Base-by-base conservation (phyloP, 306 rosid genomes). In the Gastrolobium bilobum region DNA sequence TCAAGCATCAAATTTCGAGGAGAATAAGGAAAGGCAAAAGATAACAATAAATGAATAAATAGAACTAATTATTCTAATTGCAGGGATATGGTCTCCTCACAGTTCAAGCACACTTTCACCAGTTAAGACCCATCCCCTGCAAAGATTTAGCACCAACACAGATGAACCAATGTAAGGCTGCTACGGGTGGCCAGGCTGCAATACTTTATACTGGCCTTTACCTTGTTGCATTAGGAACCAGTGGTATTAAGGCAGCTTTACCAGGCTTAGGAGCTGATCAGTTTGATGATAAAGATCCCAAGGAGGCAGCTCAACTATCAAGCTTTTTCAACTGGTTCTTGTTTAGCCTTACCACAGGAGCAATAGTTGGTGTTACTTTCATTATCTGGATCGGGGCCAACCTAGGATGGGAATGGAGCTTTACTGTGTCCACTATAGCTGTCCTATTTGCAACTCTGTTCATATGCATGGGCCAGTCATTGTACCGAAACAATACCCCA, bases 241-340 rank as follows among this genome's bases (percentile, higher is more conserved):
- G 97, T 53, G 96, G 98, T 4, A 52, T 94, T 62, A 94, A 91
- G 74, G 88, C 91, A 2, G 92, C 95, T 29, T 78, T 94, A 67
- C 96, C 97, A 1, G 87, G 96, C 11, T 81, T 91, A 52, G 98
- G 98, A 10, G 97, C 97, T 26, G 94, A 94, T 46, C 98, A 94
- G 51, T 91, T 91, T 76, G 89, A 90, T 44, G 92, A 74, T 2
- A 85, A 80, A 35, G 88, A 90, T 78, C 98, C 97, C 4, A 84
- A 86, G 7, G 93, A 86, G 57, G 90, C 90, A 6, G 33, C 85
- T 13, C 83, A 86, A 57, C 2, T 91, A 1, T 94, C 98, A 5
- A 94, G 98, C 81, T 94, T 89, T 73, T 94, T 94, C 85, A 91
- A 91, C 77, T 94, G 96, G 96, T 86, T 94, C 83, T 61, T 94